Evolutionary conservation across 2,329 filamentous ascomycete genomes (phyloP).

Genomic region (Botrytis fragariae): DNA sequence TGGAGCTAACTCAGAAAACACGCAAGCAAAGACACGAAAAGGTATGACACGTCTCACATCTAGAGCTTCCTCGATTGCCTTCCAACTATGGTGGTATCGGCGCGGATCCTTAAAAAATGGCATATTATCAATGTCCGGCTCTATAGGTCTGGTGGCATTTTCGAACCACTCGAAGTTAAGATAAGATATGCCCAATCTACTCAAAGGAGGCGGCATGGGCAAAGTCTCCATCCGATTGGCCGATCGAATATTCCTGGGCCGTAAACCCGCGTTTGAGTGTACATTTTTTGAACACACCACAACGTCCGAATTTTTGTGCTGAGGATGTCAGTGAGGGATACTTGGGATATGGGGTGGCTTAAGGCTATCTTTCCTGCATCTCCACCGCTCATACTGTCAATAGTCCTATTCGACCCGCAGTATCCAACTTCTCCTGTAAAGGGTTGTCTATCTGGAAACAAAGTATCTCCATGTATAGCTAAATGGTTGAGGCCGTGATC

Average conservation of each 20-base stretch:
- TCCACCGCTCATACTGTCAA: background rate
- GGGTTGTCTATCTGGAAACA: background rate
- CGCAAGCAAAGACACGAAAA: background rate
- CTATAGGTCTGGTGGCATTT: background rate
- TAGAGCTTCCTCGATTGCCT: background rate
- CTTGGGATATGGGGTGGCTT: background rate
- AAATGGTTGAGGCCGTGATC: background rate
- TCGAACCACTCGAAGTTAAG: constrained; percentile 9
- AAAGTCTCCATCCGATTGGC: background rate
- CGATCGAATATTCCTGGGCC: background rate
- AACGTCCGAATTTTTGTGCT: constrained; percentile 4
- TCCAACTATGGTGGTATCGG: background rate
- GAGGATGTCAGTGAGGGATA: constrained; percentile 1
- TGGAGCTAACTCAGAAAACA: background rate
- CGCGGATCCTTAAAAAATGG: background rate
- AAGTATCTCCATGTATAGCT: background rate
- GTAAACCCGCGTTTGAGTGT: background rate
- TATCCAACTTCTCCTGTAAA: background rate
- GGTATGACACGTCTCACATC: background rate
- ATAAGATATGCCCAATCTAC: background rate
- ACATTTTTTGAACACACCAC: background rate
- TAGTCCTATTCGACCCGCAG: background rate
- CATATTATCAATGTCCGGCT: background rate
- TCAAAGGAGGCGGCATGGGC: background rate
- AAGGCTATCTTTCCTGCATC: background rate